Conservation (phyloP, 441 rosid species). For the Metrosideros polymorpha region DNA sequence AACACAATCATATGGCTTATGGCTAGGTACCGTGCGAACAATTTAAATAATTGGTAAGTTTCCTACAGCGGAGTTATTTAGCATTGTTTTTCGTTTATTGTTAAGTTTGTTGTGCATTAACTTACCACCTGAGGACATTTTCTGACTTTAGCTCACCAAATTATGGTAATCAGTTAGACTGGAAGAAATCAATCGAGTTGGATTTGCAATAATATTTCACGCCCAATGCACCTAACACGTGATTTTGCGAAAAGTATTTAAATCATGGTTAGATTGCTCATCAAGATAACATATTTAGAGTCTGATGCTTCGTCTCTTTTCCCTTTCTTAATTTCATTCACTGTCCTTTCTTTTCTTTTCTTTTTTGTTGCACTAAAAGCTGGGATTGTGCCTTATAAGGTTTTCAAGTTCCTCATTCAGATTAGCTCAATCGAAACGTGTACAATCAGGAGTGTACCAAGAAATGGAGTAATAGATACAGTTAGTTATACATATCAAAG, state of each 20-base stretch:
- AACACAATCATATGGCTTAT: background rate
- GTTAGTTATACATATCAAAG: background rate
- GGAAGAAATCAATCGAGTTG: background rate
- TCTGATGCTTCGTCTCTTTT: background rate
- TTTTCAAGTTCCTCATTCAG: too few species aligned
- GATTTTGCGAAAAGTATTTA: background rate
- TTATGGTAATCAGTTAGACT: background rate
- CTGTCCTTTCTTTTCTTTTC: too few species aligned
- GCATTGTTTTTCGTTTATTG: background rate
- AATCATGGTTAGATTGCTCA: background rate
- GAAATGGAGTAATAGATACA: background rate
- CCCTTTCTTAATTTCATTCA: too few species aligned
- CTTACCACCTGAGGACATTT: background rate
- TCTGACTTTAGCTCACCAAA: background rate
- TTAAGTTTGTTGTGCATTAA: background rate
- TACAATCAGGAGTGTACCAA: background rate
- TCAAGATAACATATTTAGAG: background rate
- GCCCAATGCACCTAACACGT: background rate
- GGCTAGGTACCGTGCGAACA: background rate
- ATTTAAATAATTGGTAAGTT: background rate
- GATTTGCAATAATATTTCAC: background rate
- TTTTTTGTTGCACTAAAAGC: too few species aligned
- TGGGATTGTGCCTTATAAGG: too few species aligned
- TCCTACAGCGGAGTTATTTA: background rate
- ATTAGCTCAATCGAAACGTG: background rate